Percentiles rank a stretch among this genome's conserved stretches.
Conservation (phyloP, 2,329 filamentous ascomycete species). For the Diaporthe vaccinii region DNA sequence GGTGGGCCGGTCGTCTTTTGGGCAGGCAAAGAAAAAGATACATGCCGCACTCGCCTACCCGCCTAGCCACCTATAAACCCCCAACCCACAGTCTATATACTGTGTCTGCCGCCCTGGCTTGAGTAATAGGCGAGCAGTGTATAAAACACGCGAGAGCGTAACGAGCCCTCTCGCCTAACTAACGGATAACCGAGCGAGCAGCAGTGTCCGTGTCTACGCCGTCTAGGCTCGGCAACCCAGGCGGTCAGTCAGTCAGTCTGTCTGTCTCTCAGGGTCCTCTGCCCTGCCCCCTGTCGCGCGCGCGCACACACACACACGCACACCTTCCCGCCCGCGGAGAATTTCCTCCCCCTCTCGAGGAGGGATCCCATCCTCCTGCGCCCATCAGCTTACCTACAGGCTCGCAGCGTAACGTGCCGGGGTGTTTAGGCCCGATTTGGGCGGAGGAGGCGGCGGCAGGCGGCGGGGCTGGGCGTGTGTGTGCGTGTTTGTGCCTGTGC, state of each 20-base stretch:
- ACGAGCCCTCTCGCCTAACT: constrained; percentile 14
- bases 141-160: constrained; percentile 13
- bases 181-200: neutral
- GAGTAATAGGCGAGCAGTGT: constrained; percentile 3
- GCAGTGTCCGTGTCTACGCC: neutral
- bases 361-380: constrained; percentile 2
- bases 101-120: constrained; percentile 2
- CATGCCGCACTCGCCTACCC: neutral
- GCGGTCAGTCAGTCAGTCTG: neutral
- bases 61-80: neutral
- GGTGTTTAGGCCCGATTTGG: constrained; percentile 11
- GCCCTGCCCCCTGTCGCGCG: neutral
- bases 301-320: neutral
- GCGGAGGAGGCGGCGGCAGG: constrained; percentile 13
- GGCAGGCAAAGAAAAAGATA: neutral
- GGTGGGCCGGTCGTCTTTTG: neutral
- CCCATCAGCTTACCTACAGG: constrained; percentile 28
- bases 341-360: neutral
- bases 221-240: constrained; percentile 4
- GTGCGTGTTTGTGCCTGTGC: constrained; percentile 6
- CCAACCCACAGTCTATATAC: neutral
- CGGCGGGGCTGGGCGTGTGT: neutral
- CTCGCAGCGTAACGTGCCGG: constrained; percentile 12
- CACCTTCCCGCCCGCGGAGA: neutral
- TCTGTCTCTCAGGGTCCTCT: too few species aligned